These are phyloP conservation scores for Boletus pseudopeckii DNA, from an alignment of 768 basidiomycete genomes.

Conservation along the genomic window DNA sequence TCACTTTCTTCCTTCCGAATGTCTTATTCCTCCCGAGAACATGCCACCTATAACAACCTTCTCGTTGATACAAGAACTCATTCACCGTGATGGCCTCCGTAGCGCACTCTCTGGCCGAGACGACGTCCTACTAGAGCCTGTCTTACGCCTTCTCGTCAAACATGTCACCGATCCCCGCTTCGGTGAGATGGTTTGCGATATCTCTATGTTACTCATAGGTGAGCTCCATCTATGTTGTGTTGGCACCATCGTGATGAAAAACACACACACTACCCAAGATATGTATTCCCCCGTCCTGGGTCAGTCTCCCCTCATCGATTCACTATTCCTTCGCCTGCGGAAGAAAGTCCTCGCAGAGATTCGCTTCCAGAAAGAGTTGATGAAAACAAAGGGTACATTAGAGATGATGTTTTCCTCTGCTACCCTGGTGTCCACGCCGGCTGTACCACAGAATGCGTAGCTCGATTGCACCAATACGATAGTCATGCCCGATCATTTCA, in stretches of 20 bases:
- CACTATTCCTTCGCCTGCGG: slow-evolving; percentile 74
- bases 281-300: slow-evolving; percentile 92
- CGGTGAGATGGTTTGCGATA: slow-evolving; percentile 82
- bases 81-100: slow-evolving; percentile 85
- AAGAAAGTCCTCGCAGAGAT: slow-evolving; percentile 85
- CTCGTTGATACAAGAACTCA: slow-evolving; percentile 87
- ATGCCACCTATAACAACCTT: slow-evolving; percentile 84
- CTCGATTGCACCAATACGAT: slow-evolving; percentile 3
- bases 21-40: slow-evolving; percentile 45
- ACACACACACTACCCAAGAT: slow-evolving; percentile 46
- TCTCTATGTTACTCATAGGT: slow-evolving; percentile 83
- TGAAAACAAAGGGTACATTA: slow-evolving; percentile 79
- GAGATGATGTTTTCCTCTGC: slow-evolving; percentile 82
- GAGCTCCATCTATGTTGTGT: slow-evolving; percentile 24
- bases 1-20: not conserved
- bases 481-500: slow-evolving; percentile 4
- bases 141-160: slow-evolving; percentile 82
- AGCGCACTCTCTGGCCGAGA: slow-evolving; percentile 88
- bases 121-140: slow-evolving; percentile 88
- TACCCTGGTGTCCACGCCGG: slow-evolving; percentile 30
- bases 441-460: slow-evolving; percentile 16
- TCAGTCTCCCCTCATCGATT: slow-evolving; percentile 89
- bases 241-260: slow-evolving; percentile 2
- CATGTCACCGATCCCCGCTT: slow-evolving; percentile 89
- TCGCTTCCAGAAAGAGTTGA: slow-evolving; percentile 82